These are phyloP conservation scores for Lactifluus pinguis DNA, from an alignment of 768 basidiomycete species.

Conservation along the genomic window DNA sequence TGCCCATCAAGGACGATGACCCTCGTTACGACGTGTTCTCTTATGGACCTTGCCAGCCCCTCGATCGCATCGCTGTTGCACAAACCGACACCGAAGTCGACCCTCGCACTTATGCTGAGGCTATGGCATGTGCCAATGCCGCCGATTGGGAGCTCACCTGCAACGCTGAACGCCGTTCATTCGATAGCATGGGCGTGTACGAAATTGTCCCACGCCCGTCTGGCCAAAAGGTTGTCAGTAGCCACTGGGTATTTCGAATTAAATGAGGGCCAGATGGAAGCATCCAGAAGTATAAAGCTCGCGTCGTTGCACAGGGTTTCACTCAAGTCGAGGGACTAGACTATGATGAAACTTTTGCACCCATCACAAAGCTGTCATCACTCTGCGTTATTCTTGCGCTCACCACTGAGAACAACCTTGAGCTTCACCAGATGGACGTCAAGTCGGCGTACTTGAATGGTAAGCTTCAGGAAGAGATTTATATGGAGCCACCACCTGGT, in stretches of 20 bases:
- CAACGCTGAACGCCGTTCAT: neutral
- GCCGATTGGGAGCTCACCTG: neutral
- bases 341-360: slow-evolving; percentile 13
- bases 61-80: neutral
- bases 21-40: neutral
- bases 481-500: neutral
- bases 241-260: slow-evolving; percentile 27
- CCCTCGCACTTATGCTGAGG: neutral
- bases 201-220: slow-evolving; percentile 18
- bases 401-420: too few relatives aligned
- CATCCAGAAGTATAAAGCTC: slow-evolving; percentile 28
- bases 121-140: too few relatives aligned
- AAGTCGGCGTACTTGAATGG: neutral
- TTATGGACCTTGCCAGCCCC: neutral
- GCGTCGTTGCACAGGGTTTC: slow-evolving; percentile 32
- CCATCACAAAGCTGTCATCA: slow-evolving; percentile 16
- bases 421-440: too few relatives aligned
- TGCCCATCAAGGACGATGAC: neutral
- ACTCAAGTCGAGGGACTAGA: slow-evolving; percentile 29
- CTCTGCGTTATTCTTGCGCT: neutral
- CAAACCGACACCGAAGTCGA: neutral
- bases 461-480: neutral
- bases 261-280: slow-evolving; percentile 27
- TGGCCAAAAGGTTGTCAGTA: slow-evolving; percentile 23
- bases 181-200: slow-evolving; percentile 16